Conservation (phyloP, 2,329 filamentous ascomycete genomes). For the Penicillium paneum region DNA sequence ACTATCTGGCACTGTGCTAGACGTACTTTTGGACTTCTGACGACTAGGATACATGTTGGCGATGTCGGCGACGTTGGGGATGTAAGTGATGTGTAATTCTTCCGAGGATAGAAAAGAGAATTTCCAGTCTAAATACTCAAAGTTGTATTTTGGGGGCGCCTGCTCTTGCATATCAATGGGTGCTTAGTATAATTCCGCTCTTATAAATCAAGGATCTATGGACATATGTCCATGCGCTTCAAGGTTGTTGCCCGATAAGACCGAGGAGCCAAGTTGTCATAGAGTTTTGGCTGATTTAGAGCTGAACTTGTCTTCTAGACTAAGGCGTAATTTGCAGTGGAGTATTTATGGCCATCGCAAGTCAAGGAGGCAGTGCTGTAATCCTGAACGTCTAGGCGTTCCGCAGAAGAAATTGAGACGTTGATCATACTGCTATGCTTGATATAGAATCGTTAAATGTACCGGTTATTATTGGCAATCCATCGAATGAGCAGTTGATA, state of each 20-base stretch:
- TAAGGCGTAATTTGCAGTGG: neutral
- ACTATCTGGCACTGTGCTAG: conserved; percentile 3
- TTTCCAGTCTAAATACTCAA: conserved; percentile 11
- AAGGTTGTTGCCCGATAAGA: neutral
- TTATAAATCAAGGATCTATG: neutral
- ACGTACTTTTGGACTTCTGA: conserved; percentile 1
- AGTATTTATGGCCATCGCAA: conserved; percentile 1
- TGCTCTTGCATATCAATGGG: conserved; percentile 13
- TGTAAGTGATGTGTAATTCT: neutral
- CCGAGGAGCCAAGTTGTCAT: conserved; percentile 6
- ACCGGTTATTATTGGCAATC: neutral
- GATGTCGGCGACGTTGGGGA: neutral
- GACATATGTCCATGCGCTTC: neutral
- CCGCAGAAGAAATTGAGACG: conserved; percentile 9
- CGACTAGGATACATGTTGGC: conserved; percentile 4
- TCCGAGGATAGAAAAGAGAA: neutral
- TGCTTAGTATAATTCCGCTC: neutral
- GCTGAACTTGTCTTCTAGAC: neutral
- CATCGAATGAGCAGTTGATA: neutral
- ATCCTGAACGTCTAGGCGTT: conserved; percentile 12
- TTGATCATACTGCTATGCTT: conserved; percentile 16
- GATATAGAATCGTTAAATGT: neutral
- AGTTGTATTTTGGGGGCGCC: conserved; percentile 2
- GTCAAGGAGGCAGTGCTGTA: conserved; percentile 19
- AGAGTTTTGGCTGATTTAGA: conserved; percentile 3